Evolutionary conservation across 257 asterid genomes (phyloP), one percentile per base, ranked within the genome.

Genomic region (Agastache rugosa): DNA sequence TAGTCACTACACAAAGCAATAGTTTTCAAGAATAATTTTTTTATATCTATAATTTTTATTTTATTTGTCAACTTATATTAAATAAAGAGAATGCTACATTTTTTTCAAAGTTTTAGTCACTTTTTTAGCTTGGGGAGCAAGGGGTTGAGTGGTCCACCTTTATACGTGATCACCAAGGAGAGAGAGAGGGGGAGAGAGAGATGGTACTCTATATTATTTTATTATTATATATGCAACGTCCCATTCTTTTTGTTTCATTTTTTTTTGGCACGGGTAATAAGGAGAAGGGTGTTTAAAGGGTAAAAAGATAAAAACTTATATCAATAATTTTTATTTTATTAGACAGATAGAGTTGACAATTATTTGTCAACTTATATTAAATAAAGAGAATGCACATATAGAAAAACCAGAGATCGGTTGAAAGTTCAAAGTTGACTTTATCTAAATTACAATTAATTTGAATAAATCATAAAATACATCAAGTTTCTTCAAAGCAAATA

Each of bases 401-500:
- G 1, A 19, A 59, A 55, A 17, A 15, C 48, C 34, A 69, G 16
- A 0, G 34, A 29, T 29, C 34, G 35, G 5, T 31, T n/a, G n/a
- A 12, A 45, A 12, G 1, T 2, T 45, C n/a, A 47, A n/a, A 47
- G 9, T 47, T 15, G 53, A 47, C 12, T n/a, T n/a, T 17, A 10
- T 8, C 2, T 22, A 25, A 23, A 23, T 23, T 58, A 25, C 34
- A 23, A 58, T 11, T 23, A 17, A 11, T 12, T 58, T 56, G 63
- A 19, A 8, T 12, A 56, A 56, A 56, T 12, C 39, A 35, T 1
- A 20, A 16, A 29, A 8, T 0, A 37, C 44, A 45, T 27, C 76
- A 78, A 63, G 80, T 63, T 68, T 81, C 79, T 53, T 83, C 84
- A 72, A 60, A 87, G 85, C 39, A 89, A 75, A 63, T 81, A 82